Percentiles rank a stretch among this genome's conserved stretches.
These are phyloP conservation scores for Thermothielavioides terrestris DNA, from an alignment of 495 filamentous ascomycete genomes.

Conservation along the genomic window DNA sequence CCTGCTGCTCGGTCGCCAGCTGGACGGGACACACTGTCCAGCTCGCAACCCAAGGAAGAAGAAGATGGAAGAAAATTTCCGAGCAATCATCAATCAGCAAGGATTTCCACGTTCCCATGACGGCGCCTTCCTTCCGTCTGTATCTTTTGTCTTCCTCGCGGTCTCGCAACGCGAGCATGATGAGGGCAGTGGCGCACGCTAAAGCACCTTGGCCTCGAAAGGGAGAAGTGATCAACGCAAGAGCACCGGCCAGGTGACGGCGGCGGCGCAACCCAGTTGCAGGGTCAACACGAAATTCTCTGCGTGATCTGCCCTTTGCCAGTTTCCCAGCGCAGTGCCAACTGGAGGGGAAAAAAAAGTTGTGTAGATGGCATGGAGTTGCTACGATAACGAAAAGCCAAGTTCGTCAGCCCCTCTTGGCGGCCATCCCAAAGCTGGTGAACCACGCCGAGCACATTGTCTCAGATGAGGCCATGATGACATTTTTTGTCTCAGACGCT, in stretches of 20 bases:
- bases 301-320: too few relatives aligned
- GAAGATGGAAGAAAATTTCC: not conserved
- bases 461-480: not conserved
- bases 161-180: not conserved
- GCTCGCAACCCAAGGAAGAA: not conserved
- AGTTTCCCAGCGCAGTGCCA: too few relatives aligned
- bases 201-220: not conserved
- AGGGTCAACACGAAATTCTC: not conserved
- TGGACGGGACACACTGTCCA: not conserved
- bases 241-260: not conserved
- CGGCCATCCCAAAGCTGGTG: not conserved
- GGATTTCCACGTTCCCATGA: not conserved
- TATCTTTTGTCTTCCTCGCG: not conserved
- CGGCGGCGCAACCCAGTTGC: not conserved
- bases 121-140: not conserved
- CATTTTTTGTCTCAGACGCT: not conserved
- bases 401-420: not conserved
- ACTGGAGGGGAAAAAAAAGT: too few relatives aligned
- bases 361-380: too few relatives aligned
- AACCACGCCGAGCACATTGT: not conserved
- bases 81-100: not conserved
- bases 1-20: too few relatives aligned
- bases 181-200: not conserved
- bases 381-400: too few relatives aligned
- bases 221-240: not conserved